Percentiles rank a stretch among this genome's conserved stretches.
These are phyloP conservation scores for Pseudoneurospora amorphoporcata DNA, from an alignment of 495 filamentous ascomycete species.

Conservation along the genomic window DNA sequence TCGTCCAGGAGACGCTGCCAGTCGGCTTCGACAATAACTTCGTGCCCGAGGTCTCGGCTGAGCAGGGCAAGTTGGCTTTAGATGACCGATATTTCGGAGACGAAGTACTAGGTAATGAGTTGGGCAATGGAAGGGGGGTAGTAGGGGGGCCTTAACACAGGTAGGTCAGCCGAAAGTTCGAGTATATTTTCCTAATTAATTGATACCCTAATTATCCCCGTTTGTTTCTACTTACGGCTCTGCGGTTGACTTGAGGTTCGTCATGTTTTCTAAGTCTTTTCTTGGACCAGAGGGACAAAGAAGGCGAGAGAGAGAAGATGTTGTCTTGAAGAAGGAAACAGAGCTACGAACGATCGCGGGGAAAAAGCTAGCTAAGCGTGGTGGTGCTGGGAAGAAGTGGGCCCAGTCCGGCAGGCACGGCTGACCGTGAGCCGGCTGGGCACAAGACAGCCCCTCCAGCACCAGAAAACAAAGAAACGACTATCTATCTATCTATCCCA, in stretches of 20 bases:
- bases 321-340: too few relatives aligned
- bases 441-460: too few relatives aligned
- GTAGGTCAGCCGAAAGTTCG: background rate
- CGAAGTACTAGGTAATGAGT: fast-evolving
- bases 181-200: too few relatives aligned
- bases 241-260: background rate
- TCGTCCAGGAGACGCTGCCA: slow-evolving; percentile 26
- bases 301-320: too few relatives aligned
- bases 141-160: background rate
- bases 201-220: background rate
- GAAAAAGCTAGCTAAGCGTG: too few relatives aligned
- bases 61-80: slow-evolving; percentile 14
- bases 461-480: too few relatives aligned
- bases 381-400: too few relatives aligned
- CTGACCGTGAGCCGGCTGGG: too few relatives aligned
- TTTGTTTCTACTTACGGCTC: background rate
- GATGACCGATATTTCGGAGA: background rate
- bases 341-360: too few relatives aligned
- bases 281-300: too few relatives aligned
- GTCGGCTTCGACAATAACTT: slow-evolving; percentile 21
- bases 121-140: background rate
- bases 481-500: too few relatives aligned
- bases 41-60: slow-evolving; percentile 17
- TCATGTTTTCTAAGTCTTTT: background rate
- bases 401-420: too few relatives aligned